Evolutionary conservation across 805 yeast genomes (phyloP), one percentile per base, ranked within the genome.

Genomic region (Phaffomyces thermotolerans): DNA sequence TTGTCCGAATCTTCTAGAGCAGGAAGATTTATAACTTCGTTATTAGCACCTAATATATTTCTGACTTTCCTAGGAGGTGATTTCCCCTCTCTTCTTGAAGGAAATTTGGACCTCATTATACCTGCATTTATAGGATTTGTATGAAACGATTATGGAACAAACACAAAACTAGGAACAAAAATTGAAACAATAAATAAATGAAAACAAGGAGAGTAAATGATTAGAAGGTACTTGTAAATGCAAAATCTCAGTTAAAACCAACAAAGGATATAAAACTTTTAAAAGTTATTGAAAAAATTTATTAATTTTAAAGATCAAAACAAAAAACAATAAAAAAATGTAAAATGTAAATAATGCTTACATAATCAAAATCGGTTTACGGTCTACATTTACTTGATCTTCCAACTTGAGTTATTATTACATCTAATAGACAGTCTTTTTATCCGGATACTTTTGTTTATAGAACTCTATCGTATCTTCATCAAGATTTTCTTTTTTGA

Each of bases 61-160:
- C 60, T 45, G 36, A 37, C 45, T 46, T 56, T 56, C 14, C 48
- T 34, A 3, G 58, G 60, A 3, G 60, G 60, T 1, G 56, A 48
- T 0, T 39, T 46, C 20, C 49, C 45, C 2, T 27, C 8, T 8
- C 22, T 24, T 22, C 56, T 43, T 4, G 45, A 29, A 9, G 54
- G 57, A 3, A 48, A 40, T 20, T 44, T 52, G 3, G 57, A 51
- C 8, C 29, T 27, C 29, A 27, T 27, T 27, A 27, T 27, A 27
- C 10, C 29, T 27, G 29, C 29, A 27, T 27, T 10, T 10, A 27
- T 14, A 12, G 29, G 14, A 27, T 27, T 10, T 10, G 13, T 14
- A 12, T 39, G 31, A 32, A 39, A 23, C 41, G 5, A 29, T 8
- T 37, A 20, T 37, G 40, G 30, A 37, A 37, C 40, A 6, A n/a